Evolutionary conservation across 2,329 filamentous ascomycete genomes (phyloP).

Genomic region (Escovopsis sp.): DNA sequence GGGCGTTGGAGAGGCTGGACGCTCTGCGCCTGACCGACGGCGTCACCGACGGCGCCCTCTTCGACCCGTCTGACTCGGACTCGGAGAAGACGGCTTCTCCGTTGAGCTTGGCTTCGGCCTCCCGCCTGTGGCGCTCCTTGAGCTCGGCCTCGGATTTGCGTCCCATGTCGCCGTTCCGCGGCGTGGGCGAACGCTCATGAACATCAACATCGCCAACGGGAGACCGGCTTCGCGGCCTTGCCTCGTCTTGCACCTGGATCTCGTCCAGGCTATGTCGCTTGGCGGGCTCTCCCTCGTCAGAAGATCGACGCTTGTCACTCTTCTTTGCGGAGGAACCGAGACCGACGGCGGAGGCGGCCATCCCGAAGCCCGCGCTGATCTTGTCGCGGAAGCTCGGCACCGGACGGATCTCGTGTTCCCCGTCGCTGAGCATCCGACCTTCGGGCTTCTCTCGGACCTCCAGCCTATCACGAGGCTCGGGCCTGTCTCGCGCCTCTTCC

Average conservation of each 20-base stretch:
- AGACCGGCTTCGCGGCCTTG: conserved; percentile 2
- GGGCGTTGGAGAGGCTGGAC: conserved; percentile 28
- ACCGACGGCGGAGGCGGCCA: conserved; percentile 33
- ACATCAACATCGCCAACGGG: too few relatives aligned
- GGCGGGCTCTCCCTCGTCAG: conserved; percentile 13
- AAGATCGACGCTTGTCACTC: conserved; percentile 19
- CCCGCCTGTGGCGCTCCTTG: conserved; percentile 19
- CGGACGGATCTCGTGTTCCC: conserved; percentile 22
- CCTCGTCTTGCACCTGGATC: conserved; percentile 2
- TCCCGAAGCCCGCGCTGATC: conserved; percentile 29
- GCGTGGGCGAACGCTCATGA: too few relatives aligned
- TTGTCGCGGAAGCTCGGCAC: conserved; percentile 31
- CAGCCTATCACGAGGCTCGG: conserved; percentile 15
- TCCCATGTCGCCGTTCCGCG: conserved; percentile 8
- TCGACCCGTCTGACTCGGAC: conserved; percentile 28
- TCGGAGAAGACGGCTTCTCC: conserved; percentile 19
- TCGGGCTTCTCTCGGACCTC: conserved; percentile 17
- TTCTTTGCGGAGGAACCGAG: conserved; percentile 23
- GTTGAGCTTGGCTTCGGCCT: conserved; percentile 22
- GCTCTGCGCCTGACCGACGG: conserved; percentile 21
- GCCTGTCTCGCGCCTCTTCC: conserved; percentile 6
- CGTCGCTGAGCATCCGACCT: conserved; percentile 15
- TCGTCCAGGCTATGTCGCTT: conserved; percentile 17
- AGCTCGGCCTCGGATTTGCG: conserved; percentile 6
- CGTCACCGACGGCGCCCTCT: conserved; percentile 9